phyloP scores from a whole-genome alignment of 306 rosid genomes.

The Prunus mongolica region DNA sequence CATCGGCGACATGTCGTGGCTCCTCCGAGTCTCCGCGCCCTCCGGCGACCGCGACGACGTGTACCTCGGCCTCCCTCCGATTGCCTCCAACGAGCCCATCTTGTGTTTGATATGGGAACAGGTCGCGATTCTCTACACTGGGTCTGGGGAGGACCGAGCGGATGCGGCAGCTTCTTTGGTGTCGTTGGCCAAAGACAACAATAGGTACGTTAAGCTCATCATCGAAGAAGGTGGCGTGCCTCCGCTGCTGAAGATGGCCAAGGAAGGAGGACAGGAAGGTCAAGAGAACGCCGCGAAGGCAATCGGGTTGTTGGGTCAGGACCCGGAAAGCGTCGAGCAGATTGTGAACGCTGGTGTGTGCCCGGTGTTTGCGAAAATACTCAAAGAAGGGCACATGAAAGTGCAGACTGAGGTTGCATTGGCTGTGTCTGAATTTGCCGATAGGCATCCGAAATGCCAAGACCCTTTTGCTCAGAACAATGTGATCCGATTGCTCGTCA shows the following conservation, averaged over 20 bases:
- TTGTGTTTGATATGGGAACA: constrained; percentile 74
- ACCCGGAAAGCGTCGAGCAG: constrained; percentile 65
- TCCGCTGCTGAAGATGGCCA: constrained; percentile 48
- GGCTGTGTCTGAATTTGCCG: constrained; percentile 63
- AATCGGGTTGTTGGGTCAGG: constrained; percentile 63
- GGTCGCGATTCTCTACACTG: constrained; percentile 48
- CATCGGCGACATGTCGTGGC: constrained; percentile 76
- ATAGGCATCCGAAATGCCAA: constrained; percentile 67
- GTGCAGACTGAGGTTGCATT: constrained; percentile 65
- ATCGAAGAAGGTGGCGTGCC: constrained; percentile 70
- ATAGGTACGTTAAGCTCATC: constrained; percentile 58
- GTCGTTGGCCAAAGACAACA: constrained; percentile 70
- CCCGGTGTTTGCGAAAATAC: constrained; percentile 53
- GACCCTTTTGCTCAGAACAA: constrained; percentile 73
- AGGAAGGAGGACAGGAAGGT: constrained; percentile 58
- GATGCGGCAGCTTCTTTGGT: constrained; percentile 76
- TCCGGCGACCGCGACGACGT: constrained; percentile 63
- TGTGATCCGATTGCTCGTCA: constrained; percentile 58
- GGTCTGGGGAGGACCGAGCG: constrained; percentile 46
- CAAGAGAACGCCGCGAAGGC: constrained; percentile 67
- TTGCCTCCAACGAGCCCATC: constrained; percentile 70
- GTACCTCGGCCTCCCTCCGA: constrained; percentile 75
- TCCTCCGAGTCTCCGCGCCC: constrained; percentile 65
- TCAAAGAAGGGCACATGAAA: constrained; percentile 75
- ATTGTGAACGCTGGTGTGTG: constrained; percentile 64